Evolutionary conservation across 352 stramenopile genomes (phyloP).

Genomic region (Pythium dissimile): DNA sequence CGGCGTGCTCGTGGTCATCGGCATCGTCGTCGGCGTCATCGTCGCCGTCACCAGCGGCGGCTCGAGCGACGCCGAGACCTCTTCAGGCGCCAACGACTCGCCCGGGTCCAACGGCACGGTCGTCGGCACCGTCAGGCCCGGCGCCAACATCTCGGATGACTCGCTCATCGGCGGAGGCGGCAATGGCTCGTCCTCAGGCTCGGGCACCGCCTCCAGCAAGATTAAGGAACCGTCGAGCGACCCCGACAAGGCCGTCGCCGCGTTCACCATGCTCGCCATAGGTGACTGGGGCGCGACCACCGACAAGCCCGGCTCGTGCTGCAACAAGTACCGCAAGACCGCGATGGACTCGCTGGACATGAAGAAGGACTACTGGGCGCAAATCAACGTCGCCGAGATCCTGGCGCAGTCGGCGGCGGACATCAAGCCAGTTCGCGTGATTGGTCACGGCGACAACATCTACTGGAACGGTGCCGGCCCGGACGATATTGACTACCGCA

Average conservation of each 20-base stretch:
- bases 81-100: conserved; percentile 8
- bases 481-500: conserved; percentile 74
- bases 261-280: conserved; percentile 82
- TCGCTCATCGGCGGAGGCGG: conserved; percentile 24
- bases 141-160: conserved; percentile 37
- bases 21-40: conserved; percentile 57
- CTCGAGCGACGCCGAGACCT: conserved; percentile 24
- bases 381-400: conserved; percentile 84
- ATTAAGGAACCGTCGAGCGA: conserved; percentile 52
- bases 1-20: conserved; percentile 67
- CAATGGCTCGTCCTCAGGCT: conserved; percentile 32
- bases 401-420: conserved; percentile 61
- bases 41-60: conserved; percentile 50
- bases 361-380: conserved; percentile 86
- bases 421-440: conserved; percentile 65
- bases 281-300: conserved; percentile 85
- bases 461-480: conserved; percentile 85
- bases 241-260: conserved; percentile 37
- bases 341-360: conserved; percentile 74
- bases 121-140: conserved; percentile 7
- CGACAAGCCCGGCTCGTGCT: conserved; percentile 85
- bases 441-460: conserved; percentile 85
- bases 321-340: conserved; percentile 86
- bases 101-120: conserved; percentile 1
- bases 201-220: conserved; percentile 16